These are phyloP conservation scores for Jaenimonas drosophilae DNA, from an alignment of 208 protist species.

Conservation along the genomic window DNA sequence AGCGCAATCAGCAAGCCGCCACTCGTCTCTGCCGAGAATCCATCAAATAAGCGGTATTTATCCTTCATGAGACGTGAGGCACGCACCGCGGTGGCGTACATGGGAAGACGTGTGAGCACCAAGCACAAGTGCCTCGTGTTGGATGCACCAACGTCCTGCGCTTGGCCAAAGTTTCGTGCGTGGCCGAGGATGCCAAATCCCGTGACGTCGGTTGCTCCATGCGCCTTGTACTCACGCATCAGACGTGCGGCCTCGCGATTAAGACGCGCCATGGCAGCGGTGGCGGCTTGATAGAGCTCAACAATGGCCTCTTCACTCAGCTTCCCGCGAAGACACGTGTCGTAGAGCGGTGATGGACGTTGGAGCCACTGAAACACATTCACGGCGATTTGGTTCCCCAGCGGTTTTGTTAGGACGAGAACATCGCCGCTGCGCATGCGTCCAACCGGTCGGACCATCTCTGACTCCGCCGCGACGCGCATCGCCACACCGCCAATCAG, in stretches of 20 bases:
- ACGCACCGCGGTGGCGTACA: constrained; percentile 73
- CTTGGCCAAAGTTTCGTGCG: constrained; percentile 85
- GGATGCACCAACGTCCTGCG: constrained; percentile 31
- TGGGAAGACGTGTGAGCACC: constrained; percentile 78
- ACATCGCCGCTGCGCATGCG: constrained; percentile 76
- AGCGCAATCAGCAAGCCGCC: constrained; percentile 91
- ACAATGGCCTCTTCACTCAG: constrained; percentile 61
- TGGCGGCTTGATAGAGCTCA: constrained; percentile 63
- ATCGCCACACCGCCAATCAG: constrained; percentile 93
- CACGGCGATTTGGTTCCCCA: constrained; percentile 91
- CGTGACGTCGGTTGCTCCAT: constrained; percentile 94
- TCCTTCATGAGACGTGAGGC: constrained; percentile 68
- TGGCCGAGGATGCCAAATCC: constrained; percentile 96
- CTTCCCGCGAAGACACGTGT: constrained; percentile 42
- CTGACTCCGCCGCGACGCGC: constrained; percentile 56
- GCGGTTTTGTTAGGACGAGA: constrained; percentile 95
- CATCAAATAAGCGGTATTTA: constrained; percentile 85
- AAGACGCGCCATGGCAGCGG: constrained; percentile 83
- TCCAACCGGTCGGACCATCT: constrained; percentile 85
- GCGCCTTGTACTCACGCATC: constrained; percentile 82
- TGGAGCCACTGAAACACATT: constrained; percentile 92
- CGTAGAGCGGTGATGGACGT: constrained; percentile 51
- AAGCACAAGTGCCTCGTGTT: constrained; percentile 34
- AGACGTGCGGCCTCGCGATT: constrained; percentile 82
- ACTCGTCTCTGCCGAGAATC: constrained; percentile 92